These are phyloP conservation scores for Daedaleopsis nitida DNA, from an alignment of 768 basidiomycete genomes.

Conservation along the genomic window DNA sequence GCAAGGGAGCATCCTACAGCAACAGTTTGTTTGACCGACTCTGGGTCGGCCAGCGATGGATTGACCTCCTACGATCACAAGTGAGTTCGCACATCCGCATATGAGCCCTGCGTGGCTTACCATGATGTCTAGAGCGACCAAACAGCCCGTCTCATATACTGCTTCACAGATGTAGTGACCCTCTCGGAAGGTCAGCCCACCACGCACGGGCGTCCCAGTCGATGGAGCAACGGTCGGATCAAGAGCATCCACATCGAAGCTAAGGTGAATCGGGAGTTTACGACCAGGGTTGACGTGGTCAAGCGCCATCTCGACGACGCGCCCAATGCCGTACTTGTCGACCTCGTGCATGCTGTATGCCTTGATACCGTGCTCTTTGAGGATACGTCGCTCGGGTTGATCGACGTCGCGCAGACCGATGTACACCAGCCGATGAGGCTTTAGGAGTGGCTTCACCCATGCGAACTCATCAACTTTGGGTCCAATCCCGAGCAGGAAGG, in stretches of 20 bases:
- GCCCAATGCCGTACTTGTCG: constrained; percentile 85
- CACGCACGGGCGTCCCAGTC: constrained; percentile 92
- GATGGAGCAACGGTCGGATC: constrained; percentile 97
- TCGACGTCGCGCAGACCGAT: constrained; percentile 97
- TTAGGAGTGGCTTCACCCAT: constrained; percentile 69
- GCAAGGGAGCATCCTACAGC: constrained; percentile 88
- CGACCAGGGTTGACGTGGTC: constrained; percentile 89
- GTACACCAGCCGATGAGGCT: constrained; percentile 83
- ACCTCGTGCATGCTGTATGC: constrained; percentile 68
- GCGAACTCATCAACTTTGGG: constrained; percentile 44
- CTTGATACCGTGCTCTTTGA: constrained; percentile 81
- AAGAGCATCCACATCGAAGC: constrained; percentile 94
- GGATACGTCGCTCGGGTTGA: constrained; percentile 81
- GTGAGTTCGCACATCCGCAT: neutral
- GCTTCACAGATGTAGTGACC: constrained; percentile 98
- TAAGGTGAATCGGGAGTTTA: constrained; percentile 87
- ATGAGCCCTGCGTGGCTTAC: constrained; percentile 36
- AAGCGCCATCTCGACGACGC: constrained; percentile 94
- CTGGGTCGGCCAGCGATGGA: constrained; percentile 81
- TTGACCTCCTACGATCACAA: constrained; percentile 80
- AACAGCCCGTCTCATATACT: constrained; percentile 86
- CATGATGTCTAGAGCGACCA: constrained; percentile 95
- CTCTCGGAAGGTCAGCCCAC: constrained; percentile 94
- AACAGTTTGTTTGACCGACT: constrained; percentile 83
- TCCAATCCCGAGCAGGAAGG: constrained; percentile 74